Conservation (phyloP, 331 rosid genomes). For the Phaseolus coccineus region DNA sequence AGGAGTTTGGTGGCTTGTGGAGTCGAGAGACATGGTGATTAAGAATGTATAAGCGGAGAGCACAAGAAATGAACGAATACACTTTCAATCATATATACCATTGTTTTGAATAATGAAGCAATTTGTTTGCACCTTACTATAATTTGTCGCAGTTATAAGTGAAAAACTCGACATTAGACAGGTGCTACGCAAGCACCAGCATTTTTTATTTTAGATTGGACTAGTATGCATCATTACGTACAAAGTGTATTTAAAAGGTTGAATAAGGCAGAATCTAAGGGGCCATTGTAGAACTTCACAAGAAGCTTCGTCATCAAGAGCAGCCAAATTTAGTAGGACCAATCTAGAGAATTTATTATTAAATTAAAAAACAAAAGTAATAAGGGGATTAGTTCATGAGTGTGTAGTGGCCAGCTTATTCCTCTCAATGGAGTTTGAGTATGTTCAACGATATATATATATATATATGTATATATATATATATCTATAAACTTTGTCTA, state of each 20-base stretch:
- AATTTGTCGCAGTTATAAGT: conserved; percentile 6
- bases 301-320: conserved; percentile 42
- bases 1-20: conserved; percentile 37
- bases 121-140: background rate
- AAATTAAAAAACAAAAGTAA: background rate
- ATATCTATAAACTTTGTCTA: no score
- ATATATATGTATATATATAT: background rate
- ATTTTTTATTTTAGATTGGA: background rate
- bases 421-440: background rate
- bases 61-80: background rate
- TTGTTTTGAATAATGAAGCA: background rate
- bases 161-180: background rate
- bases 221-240: background rate
- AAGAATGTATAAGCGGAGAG: background rate
- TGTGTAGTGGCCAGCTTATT: background rate
- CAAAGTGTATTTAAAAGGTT: conserved; percentile 18
- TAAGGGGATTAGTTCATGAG: background rate
- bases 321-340: conserved; percentile 48
- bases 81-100: background rate
- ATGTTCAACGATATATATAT: background rate
- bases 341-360: background rate
- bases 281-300: conserved; percentile 44
- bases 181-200: background rate
- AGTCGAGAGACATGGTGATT: conserved; percentile 42
- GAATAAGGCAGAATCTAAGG: conserved; percentile 22